Evolutionary conservation across 805 yeast genomes (phyloP).

Genomic region (Suhomyces tanzawaensis): DNA sequence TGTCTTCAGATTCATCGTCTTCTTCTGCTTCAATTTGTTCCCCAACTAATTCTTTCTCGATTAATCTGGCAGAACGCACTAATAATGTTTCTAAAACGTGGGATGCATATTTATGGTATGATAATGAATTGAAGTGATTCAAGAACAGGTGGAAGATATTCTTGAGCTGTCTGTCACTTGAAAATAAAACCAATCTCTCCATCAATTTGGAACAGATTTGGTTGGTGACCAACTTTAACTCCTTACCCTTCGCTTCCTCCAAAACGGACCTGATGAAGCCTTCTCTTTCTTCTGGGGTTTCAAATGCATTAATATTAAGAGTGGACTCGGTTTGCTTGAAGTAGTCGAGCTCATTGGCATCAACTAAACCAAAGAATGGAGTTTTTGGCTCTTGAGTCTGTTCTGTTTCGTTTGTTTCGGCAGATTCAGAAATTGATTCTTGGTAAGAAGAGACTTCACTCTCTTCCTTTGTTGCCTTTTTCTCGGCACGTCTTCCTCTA

Average conservation of each 20-base stretch:
- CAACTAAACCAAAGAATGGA: constrained; percentile 83
- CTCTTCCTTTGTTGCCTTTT: constrained; percentile 24
- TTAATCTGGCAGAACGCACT: constrained; percentile 67
- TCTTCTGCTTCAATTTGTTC: constrained; percentile 32
- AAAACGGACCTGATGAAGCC: constrained; percentile 76
- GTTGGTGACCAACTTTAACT: constrained; percentile 86
- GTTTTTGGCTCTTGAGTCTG: constrained; percentile 12
- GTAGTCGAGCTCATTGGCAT: constrained; percentile 80
- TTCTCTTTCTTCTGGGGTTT: constrained; percentile 63
- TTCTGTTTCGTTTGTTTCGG: constrained; percentile 7
- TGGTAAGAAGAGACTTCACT: constrained; percentile 1
- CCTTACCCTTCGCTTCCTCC: constrained; percentile 86
- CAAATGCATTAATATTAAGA: constrained; percentile 76
- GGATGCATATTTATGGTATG: constrained; percentile 87
- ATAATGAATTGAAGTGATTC: constrained; percentile 72
- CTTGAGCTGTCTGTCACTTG: constrained; percentile 64
- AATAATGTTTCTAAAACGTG: constrained; percentile 89
- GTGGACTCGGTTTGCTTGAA: constrained; percentile 92
- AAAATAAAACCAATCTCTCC: constrained; percentile 76
- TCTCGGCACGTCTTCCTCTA: constrained; percentile 45
- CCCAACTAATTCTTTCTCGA: constrained; percentile 65
- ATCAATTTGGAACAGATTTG: constrained; percentile 92
- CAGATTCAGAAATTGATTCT: constrained; percentile 6
- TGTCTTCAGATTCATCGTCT: constrained; percentile 35
- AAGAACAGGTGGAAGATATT: constrained; percentile 62